These are phyloP conservation scores for Ceratopteris richardii DNA, from an alignment of 75 land plant species.

Conservation along the genomic window DNA sequence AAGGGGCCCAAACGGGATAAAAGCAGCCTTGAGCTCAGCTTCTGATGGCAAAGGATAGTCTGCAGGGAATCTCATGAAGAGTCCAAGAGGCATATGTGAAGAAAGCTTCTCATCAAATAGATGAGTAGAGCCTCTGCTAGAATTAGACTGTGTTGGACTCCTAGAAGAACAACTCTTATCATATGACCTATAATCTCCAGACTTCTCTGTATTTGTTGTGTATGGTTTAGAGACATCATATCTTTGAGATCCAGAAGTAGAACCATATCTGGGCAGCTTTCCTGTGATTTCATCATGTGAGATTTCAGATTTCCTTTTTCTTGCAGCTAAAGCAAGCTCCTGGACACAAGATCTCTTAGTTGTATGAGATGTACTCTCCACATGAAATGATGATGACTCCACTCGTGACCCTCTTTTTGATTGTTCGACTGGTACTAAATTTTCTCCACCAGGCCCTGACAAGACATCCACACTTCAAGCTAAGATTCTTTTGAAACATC, in stretches of 20 bases:
- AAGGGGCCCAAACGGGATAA: slow-evolving; percentile 18
- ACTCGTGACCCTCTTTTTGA: too few species aligned
- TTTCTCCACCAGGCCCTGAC: too few species aligned
- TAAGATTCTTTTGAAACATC: too few species aligned
- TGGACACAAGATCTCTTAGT: neutral
- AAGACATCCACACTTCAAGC: too few species aligned
- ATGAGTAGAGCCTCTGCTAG: neutral
- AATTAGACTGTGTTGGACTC: neutral
- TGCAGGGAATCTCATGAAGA: slow-evolving; percentile 38
- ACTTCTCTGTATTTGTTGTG: neutral
- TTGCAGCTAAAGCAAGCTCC: neutral
- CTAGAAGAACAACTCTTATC: neutral
- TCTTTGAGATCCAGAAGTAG: neutral
- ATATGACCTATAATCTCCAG: too few species aligned
- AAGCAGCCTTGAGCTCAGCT: slow-evolving; percentile 34
- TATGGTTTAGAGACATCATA: neutral
- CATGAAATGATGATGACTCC: too few species aligned
- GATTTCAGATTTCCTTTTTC: slow-evolving; percentile 1
- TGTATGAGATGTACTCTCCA: too few species aligned
- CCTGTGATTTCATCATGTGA: neutral
- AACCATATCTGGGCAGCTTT: neutral
- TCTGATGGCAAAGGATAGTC: slow-evolving; percentile 42
- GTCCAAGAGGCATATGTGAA: slow-evolving; percentile 25
- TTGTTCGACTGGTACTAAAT: too few species aligned
- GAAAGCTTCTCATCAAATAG: slow-evolving; percentile 2